Evolutionary conservation across 257 asterid species (phyloP), one percentile per base, ranked within the genome.

Genomic region (Solanum etuberosum): DNA sequence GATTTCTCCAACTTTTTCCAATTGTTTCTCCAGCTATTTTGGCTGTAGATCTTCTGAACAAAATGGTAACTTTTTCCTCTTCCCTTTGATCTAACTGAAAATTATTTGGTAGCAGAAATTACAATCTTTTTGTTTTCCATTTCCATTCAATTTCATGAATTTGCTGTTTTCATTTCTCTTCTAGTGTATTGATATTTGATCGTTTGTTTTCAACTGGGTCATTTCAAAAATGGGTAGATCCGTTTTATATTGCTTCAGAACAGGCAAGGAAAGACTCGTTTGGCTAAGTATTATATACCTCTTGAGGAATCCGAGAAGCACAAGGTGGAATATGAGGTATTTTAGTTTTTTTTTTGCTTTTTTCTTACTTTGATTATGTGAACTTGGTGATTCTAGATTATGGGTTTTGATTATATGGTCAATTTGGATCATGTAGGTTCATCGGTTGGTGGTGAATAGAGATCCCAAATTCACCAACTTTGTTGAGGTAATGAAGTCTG

Each of bases 231-330:
- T 43, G 83, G 87, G 93, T 91, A 97, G 99, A 97, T 97, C 95
- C 98, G 99, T n/a, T 97, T 94, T 94, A 93, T 95, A 87, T 81
- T 95, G 88, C 93, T 97, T 67, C 99, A 97, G 93, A 97, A 97
- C 92, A 91, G 99, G 92, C 99, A 97, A 88, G 99, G 99, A 0
- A 96, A 96, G 89, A 97, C 99, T 86, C 97, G 99, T 83, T 89
- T 97, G 83, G 99, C 99, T 40, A 97, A 97, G 81, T 97, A 96
- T 87, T 97, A 97, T 92, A 93, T 97, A 87, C 99, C 99, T 85
- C 98, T 97, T 51, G 99, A 97, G 92, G 99, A 97, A 93, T 97
- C 99, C 72, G 99, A 97, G 97, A 97, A 97, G 90, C 99, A 97
- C 87, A 97, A 94, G 90, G 99, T 97, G 46, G 99, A 97, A 78